A percentile compares a stretch with the other conserved stretches of the same genome.
These are phyloP conservation scores for Kuraishia cidri DNA, from an alignment of 805 yeast species.

Conservation along the genomic window DNA sequence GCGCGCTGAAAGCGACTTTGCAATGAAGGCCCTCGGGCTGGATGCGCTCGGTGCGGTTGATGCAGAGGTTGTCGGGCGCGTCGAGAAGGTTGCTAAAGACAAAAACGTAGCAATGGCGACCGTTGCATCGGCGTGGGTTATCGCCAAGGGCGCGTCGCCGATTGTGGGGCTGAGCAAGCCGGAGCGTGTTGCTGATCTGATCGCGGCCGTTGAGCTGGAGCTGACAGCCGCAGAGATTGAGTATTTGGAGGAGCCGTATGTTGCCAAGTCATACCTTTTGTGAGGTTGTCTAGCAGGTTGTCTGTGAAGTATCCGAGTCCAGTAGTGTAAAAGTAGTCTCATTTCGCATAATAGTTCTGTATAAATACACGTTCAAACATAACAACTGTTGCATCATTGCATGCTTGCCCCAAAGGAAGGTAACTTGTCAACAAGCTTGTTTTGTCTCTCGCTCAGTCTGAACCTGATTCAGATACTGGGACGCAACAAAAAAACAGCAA, in stretches of 20 bases:
- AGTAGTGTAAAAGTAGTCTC: too few species aligned
- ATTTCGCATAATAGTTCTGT: too few species aligned
- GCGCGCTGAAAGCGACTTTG: slow-evolving; percentile 5
- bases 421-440: too few species aligned
- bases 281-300: too few species aligned
- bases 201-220: slow-evolving; percentile 28
- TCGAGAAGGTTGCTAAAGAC: slow-evolving; percentile 45
- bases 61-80: slow-evolving; percentile 32
- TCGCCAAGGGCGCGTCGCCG: slow-evolving; percentile 42
- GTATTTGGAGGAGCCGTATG: slow-evolving; percentile 28
- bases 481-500: too few species aligned
- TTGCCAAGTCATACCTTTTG: too few species aligned
- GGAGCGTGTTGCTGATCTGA: slow-evolving; percentile 42
- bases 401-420: too few species aligned
- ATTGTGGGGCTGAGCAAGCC: slow-evolving; percentile 29
- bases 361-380: too few species aligned
- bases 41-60: slow-evolving; percentile 14
- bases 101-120: slow-evolving; percentile 41
- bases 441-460: too few species aligned
- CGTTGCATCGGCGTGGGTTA: slow-evolving; percentile 44
- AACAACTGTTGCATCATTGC: too few species aligned
- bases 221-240: slow-evolving; percentile 26
- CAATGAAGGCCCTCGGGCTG: slow-evolving; percentile 5
- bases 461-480: too few species aligned
- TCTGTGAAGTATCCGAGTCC: too few species aligned